Evolutionary conservation across 179 eudicot genomes (phyloP), one percentile per base, ranked within the genome.

Genomic region (Corrigiola litoralis): DNA sequence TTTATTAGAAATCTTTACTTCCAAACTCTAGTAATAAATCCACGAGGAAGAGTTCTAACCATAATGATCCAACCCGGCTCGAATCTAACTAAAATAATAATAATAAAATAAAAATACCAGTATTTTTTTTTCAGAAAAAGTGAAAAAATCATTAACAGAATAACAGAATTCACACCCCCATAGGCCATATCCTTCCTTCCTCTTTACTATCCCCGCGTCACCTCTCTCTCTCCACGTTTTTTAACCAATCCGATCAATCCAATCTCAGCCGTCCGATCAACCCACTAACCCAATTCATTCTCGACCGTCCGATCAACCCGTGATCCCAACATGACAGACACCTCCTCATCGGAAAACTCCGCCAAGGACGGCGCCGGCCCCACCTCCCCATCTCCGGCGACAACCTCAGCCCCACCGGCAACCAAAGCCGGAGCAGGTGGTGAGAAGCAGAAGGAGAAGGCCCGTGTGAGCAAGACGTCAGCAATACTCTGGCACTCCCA

Each of bases 401-500:
- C 47, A 13, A 56, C 45, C 38, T 23, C 38, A 6, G 32, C 42
- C 10, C 1, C 27, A 29, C 46, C 47, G 20, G 54, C 34, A 46
- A n/a, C n/a, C 2, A 2, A 69, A 60, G 32, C n/a, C n/a, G n/a
- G n/a, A n/a, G 56, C 8, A 46, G 76, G 40, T 18, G 73, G 48
- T 48, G 75, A 57, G 54, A 90, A 86, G 85, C 84, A 90, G 75
- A 84, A 81, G 77, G 94, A 79, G 55, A 90, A 90, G 75, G 77
- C 95, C 18, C 79, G 87, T 54, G 97, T 94, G 38, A 87, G 88
- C 76, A 79, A 88, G 57, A 94, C 97, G 48, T 94, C 97, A 45
- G 74, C 84, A 66, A 90, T 94, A 40, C 80, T 94, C 14, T 94
- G 99, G 99, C 97, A 84, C 83, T 88, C 99, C 0, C 99, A 94